Conservation (phyloP, 495 filamentous ascomycete species). For the Aspergillus egyptiacus region DNA sequence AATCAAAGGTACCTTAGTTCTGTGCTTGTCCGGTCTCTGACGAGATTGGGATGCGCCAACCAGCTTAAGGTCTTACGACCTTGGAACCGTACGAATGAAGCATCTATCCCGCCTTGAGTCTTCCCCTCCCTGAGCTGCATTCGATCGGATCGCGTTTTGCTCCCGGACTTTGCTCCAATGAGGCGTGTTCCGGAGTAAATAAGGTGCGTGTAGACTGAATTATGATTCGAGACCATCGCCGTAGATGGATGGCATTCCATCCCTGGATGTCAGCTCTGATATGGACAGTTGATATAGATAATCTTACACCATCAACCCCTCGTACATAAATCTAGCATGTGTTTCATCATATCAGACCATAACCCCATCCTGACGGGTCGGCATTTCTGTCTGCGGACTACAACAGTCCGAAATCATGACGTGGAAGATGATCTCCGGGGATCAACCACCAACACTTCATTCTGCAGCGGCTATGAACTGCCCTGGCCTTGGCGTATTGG, state of each 20-base stretch:
- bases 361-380: too few species aligned
- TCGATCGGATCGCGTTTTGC: background rate
- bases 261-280: background rate
- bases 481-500: background rate
- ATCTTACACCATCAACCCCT: too few species aligned
- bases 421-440: slow-evolving; percentile 6
- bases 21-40: background rate
- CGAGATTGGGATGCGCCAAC: slow-evolving; percentile 9
- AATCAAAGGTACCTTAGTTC: slow-evolving; percentile 8
- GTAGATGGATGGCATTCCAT: background rate
- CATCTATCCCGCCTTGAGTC: background rate
- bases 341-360: too few species aligned
- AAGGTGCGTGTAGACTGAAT: background rate
- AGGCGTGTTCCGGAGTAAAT: background rate
- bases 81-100: background rate
- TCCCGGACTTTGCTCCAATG: background rate
- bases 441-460: background rate
- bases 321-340: too few species aligned
- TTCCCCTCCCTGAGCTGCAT: background rate
- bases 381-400: too few species aligned
- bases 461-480: background rate
- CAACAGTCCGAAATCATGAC: too few species aligned
- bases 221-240: background rate
- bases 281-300: background rate
- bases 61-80: slow-evolving; percentile 5